These are phyloP conservation scores for Arthrinium phaeospermum DNA, from an alignment of 2,329 filamentous ascomycete species.

Conservation along the genomic window DNA sequence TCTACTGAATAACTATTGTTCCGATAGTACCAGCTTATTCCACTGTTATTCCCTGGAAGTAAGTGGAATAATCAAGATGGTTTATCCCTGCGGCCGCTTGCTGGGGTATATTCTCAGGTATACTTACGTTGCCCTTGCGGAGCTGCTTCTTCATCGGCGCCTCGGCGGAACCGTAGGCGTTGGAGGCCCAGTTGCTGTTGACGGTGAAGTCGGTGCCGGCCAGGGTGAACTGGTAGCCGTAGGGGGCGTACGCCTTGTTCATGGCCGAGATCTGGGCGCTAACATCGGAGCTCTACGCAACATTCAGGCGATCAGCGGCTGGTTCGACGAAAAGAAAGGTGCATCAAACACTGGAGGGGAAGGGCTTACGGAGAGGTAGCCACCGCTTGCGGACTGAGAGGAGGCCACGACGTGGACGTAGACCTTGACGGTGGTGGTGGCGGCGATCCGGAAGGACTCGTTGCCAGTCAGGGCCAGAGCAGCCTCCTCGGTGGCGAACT, in stretches of 20 bases:
- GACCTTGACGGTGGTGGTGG: constrained; percentile 43
- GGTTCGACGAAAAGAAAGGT: background rate
- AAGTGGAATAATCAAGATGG: too few species aligned
- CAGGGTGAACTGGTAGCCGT: constrained; percentile 52
- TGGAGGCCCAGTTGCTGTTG: constrained; percentile 53
- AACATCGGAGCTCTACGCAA: constrained; percentile 41
- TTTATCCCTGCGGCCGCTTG: too few species aligned
- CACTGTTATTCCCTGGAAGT: too few species aligned
- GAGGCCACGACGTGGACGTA: constrained; percentile 47
- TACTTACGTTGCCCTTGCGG: constrained; percentile 44
- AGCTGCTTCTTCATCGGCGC: constrained; percentile 51
- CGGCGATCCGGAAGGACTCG: constrained; percentile 20
- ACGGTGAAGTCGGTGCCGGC: constrained; percentile 50
- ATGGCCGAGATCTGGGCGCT: constrained; percentile 50
- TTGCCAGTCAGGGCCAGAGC: constrained; percentile 31
- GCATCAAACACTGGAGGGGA: background rate
- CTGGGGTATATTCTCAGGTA: background rate
- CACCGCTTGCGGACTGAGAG: constrained; percentile 36
- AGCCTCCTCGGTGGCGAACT: constrained; percentile 34
- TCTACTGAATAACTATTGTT: too few species aligned
- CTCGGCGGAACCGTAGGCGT: constrained; percentile 38
- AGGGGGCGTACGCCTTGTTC: constrained; percentile 50
- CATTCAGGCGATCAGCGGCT: background rate
- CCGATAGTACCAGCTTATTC: too few species aligned
- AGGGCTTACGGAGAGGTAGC: constrained; percentile 43